Base-by-base conservation (phyloP, 805 yeast species). In the Saccharomycopsis vini region DNA sequence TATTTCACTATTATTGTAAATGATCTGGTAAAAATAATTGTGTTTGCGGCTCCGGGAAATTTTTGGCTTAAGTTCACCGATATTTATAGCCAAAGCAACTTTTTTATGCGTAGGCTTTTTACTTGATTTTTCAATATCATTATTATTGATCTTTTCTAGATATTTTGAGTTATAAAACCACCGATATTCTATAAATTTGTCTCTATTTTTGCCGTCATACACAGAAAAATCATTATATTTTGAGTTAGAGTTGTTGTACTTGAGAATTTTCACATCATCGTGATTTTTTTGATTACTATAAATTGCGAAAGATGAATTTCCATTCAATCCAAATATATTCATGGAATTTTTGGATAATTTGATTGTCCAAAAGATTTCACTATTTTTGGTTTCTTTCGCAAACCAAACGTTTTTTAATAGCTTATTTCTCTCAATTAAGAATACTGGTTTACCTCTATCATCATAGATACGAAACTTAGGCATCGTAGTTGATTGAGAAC, bases 71-170 rank as follows among this genome's bases (percentile, higher is more conserved):
- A 24, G 13, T 6, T 24, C 36, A 33, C 39, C 39, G 13, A 44
- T 29, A 36, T 44, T 40, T 4, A 47, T 20, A 5, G 50, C 50
- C 10, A 47, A 33, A 4, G 50, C 50, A n/a, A 47, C 34, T 24
- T 43, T 37, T 15, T 44, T 40, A 29, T 40, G 40, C 6, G 39
- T 30, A 2, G 42, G 44, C 16, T 31, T 18, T 4, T 34, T 29
- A 3, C 20, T 18, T 5, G 38, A 10, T 18, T 26, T 18, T 18
- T 43, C 46, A 19, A 18, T 43, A n/a, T 12, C n/a, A 10, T 30
- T 16, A 3, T 26, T 15, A 16, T 32, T 36, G 15, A 46, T 43
- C 31, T 43, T 43, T 20, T 46, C 47, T 16, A 46, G 26, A 28
- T 46, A 46, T 26, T 39, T 46, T 9, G 46, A 39, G 24, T 24